A percentile compares a stretch with the other conserved stretches of the same genome.
Evolutionary conservation across 2,329 filamentous ascomycete species (phyloP).

Genomic region (Arthroderma uncinatum): DNA sequence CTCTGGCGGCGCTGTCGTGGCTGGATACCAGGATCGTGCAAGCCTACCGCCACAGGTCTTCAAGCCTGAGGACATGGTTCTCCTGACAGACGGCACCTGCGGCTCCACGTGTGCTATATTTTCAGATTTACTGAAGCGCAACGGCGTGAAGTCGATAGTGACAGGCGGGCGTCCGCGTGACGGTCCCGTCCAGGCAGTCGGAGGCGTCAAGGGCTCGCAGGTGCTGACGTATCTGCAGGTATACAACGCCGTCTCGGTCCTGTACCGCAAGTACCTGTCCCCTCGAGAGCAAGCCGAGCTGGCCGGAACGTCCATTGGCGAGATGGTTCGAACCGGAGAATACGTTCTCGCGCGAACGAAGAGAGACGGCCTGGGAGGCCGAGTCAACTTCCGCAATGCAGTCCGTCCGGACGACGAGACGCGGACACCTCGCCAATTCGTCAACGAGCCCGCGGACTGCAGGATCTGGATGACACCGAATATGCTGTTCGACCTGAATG

Average conservation of each 20-base stretch:
- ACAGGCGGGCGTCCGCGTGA: slow-evolving; percentile 49
- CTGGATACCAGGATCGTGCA: slow-evolving; percentile 21
- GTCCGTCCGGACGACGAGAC: slow-evolving; percentile 35
- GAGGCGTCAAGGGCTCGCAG: slow-evolving; percentile 50
- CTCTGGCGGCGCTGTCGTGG: slow-evolving; percentile 21
- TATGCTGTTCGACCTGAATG: slow-evolving; percentile 42
- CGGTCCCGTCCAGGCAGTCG: slow-evolving; percentile 50
- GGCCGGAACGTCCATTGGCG: slow-evolving; percentile 12
- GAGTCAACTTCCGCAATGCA: slow-evolving; percentile 37
- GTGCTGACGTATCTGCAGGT: slow-evolving; percentile 24
- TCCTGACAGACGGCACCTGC: slow-evolving; percentile 47
- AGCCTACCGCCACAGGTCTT: slow-evolving; percentile 22
- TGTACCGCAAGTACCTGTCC: slow-evolving; percentile 3
- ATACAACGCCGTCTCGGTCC: slow-evolving; percentile 7
- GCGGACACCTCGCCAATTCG: slow-evolving; percentile 46
- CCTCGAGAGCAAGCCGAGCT: slow-evolving; percentile 9
- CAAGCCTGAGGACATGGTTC: slow-evolving; percentile 26
- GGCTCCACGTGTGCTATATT: slow-evolving; percentile 51
- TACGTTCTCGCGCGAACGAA: slow-evolving; percentile 13
- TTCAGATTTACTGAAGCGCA: slow-evolving; percentile 43
- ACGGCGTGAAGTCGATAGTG: slow-evolving; percentile 46
- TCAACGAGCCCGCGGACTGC: slow-evolving; percentile 51
- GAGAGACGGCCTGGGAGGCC: slow-evolving; percentile 20
- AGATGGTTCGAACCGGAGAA: slow-evolving; percentile 11
- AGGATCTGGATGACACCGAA: slow-evolving; percentile 48